These are phyloP conservation scores for Plantago lanceolata DNA, from an alignment of 305 asterid species.

Conservation along the genomic window DNA sequence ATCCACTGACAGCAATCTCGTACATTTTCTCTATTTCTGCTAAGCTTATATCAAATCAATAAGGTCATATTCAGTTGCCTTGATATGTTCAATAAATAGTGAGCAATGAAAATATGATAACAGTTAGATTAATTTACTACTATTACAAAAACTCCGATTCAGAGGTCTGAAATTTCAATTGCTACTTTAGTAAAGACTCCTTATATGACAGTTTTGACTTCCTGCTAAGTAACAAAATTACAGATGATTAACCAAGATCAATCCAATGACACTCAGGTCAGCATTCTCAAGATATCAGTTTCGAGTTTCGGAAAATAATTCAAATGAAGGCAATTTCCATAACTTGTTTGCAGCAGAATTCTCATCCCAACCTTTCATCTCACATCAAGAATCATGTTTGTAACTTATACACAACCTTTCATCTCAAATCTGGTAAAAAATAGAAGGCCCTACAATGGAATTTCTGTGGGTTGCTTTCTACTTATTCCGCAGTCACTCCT, in stretches of 20 bases:
- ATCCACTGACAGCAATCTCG: slow-evolving; percentile 79
- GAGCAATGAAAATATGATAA: slow-evolving; percentile 26
- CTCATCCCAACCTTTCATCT: neutral
- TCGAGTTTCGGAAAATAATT: too few species aligned
- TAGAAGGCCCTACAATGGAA: neutral
- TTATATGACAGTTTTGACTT: neutral
- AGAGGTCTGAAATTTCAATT: slow-evolving; percentile 9
- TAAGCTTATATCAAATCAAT: slow-evolving; percentile 79
- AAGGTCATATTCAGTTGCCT: slow-evolving; percentile 65
- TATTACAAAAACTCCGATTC: slow-evolving; percentile 25
- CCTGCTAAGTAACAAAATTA: neutral
- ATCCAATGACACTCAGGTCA: neutral
- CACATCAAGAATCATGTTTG: neutral
- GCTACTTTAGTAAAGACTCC: neutral
- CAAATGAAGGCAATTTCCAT: too few species aligned
- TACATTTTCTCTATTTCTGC: slow-evolving; percentile 93
- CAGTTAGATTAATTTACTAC: slow-evolving; percentile 19
- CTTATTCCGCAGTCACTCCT: too few species aligned
- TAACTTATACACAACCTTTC: neutral
- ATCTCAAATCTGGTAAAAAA: neutral
- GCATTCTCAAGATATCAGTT: too few species aligned
- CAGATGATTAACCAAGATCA: neutral
- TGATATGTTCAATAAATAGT: slow-evolving; percentile 21
- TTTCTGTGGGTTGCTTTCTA: neutral
- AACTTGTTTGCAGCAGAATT: neutral